Conservation (phyloP, 257 asterid species). For the Coffea eugenioides region DNA sequence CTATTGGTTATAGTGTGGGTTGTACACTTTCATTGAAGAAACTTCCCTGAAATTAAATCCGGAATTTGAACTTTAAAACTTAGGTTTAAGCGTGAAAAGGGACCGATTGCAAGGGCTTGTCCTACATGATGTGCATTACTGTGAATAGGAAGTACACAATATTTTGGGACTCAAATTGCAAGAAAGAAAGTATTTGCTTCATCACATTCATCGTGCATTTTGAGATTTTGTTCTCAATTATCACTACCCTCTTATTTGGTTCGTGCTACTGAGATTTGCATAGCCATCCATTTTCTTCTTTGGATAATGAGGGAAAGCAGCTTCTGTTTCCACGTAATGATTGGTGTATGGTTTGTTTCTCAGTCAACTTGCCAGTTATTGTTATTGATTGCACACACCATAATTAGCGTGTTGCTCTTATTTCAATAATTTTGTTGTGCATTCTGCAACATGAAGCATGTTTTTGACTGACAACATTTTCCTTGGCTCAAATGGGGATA, state of each 20-base stretch:
- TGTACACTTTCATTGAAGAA: neutral
- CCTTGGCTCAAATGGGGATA: slow-evolving; percentile 18
- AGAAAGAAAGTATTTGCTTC: neutral
- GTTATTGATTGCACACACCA: neutral
- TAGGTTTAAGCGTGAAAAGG: neutral
- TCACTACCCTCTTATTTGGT: neutral
- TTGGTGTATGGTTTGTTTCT: neutral
- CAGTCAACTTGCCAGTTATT: neutral
- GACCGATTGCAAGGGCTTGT: neutral
- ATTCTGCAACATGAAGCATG: slow-evolving; percentile 17
- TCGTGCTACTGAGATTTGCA: neutral
- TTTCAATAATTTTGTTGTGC: slow-evolving; percentile 9
- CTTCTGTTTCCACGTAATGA: neutral
- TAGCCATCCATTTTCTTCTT: neutral
- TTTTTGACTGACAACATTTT: slow-evolving; percentile 26
- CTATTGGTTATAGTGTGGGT: neutral
- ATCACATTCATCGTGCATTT: neutral
- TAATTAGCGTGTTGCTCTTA: slow-evolving; percentile 16
- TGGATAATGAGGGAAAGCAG: slow-evolving; percentile 13
- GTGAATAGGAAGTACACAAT: neutral
- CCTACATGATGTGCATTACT: neutral
- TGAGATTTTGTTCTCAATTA: neutral
- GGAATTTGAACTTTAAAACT: neutral
- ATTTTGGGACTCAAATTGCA: neutral
- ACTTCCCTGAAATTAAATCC: neutral